Evolutionary conservation across 768 basidiomycete species (phyloP).

Genomic region (Boletus coccyginus): DNA sequence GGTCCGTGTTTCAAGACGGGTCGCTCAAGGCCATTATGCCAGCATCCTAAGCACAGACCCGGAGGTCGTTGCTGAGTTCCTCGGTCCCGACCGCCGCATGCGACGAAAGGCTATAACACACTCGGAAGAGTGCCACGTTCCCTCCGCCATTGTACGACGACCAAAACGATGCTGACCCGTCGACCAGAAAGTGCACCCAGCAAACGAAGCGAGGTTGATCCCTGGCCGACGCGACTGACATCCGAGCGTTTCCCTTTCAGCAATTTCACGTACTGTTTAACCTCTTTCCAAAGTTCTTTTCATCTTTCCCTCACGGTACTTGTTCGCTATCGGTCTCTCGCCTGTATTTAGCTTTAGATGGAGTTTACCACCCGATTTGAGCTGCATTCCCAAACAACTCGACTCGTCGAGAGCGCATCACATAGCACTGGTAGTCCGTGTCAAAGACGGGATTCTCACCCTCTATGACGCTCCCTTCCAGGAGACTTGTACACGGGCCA

Average conservation of each 20-base stretch:
- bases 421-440: slow-evolving; percentile 59
- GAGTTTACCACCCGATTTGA: slow-evolving; percentile 79
- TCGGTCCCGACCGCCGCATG: too few relatives aligned
- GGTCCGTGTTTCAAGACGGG: slow-evolving; percentile 85
- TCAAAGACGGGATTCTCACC: slow-evolving; percentile 69
- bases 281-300: slow-evolving; percentile 81
- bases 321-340: slow-evolving; percentile 82
- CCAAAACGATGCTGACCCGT: slow-evolving; percentile 71
- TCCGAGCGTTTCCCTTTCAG: slow-evolving; percentile 74
- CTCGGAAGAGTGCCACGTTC: too few relatives aligned
- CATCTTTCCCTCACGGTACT: slow-evolving; percentile 72
- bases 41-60: slow-evolving; percentile 61
- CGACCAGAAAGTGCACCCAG: slow-evolving; percentile 50
- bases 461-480: slow-evolving; percentile 80
- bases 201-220: slow-evolving; percentile 50
- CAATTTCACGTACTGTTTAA: slow-evolving; percentile 81
- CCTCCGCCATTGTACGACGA: slow-evolving; percentile 35
- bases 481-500: slow-evolving; percentile 74
- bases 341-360: slow-evolving; percentile 84
- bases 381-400: slow-evolving; percentile 86
- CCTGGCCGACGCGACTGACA: slow-evolving; percentile 59
- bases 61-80: too few relatives aligned
- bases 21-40: slow-evolving; percentile 77
- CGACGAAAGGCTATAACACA: too few relatives aligned
- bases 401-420: slow-evolving; percentile 76